Evolutionary conservation across 371 early-diverging fungal species (phyloP).

Genomic region (Catenaria anguillulae): DNA sequence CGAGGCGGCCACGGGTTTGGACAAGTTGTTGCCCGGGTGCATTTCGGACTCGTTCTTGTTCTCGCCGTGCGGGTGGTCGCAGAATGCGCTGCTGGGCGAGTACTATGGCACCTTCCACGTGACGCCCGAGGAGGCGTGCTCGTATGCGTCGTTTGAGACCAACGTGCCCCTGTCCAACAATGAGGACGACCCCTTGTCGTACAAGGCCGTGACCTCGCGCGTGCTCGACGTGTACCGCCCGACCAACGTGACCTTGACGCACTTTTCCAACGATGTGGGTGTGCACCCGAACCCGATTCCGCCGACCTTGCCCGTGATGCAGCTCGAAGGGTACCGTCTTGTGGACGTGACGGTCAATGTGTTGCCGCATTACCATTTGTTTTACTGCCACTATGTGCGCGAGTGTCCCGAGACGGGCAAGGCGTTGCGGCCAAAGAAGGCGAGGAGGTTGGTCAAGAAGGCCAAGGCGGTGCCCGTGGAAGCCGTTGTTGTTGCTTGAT

Average conservation of each 20-base stretch:
- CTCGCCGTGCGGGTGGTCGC: slow-evolving; percentile 85
- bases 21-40: slow-evolving; percentile 56
- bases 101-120: slow-evolving; percentile 89
- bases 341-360: slow-evolving; percentile 15
- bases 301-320: slow-evolving; percentile 15
- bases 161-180: slow-evolving; percentile 46
- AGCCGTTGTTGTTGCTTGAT: no score
- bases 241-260: slow-evolving; percentile 7
- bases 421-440: slow-evolving; percentile 13
- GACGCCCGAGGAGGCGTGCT: slow-evolving; percentile 93
- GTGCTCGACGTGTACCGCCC: background rate
- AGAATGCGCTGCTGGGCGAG: slow-evolving; percentile 60
- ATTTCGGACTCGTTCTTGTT: slow-evolving; percentile 69
- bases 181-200: slow-evolving; percentile 6
- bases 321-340: slow-evolving; percentile 15
- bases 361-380: slow-evolving; percentile 16
- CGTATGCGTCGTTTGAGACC: slow-evolving; percentile 93
- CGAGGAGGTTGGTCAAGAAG: slow-evolving; percentile 8
- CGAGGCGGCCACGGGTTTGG: slow-evolving; percentile 55
- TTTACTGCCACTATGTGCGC: slow-evolving; percentile 17
- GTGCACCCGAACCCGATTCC: slow-evolving; percentile 15
- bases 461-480: slow-evolving; percentile 10
- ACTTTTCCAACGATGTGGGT: slow-evolving; percentile 13
- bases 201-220: slow-evolving; percentile 10
- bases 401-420: slow-evolving; percentile 18